These are phyloP conservation scores for Bromus sterilis DNA, from an alignment of 176 grass and related monocot species.

Conservation along the genomic window DNA sequence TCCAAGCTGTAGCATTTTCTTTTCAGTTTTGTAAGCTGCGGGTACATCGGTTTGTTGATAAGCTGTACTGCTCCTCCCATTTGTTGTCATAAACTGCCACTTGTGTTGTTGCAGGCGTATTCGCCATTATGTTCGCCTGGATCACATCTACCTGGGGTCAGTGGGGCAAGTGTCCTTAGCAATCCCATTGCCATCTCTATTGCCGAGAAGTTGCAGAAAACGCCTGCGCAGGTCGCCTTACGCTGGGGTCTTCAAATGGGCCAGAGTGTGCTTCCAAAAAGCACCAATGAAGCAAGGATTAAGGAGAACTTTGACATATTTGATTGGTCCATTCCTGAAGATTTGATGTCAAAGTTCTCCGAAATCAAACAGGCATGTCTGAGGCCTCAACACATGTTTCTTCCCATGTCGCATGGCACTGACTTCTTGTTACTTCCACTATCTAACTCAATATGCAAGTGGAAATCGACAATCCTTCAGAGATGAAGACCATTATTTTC, in stretches of 20 bases:
- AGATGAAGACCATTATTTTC: neutral
- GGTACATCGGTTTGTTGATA: neutral
- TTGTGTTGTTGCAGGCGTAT: constrained; percentile 28
- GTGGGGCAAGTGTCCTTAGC: constrained; percentile 18
- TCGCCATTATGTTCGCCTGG: constrained; percentile 42
- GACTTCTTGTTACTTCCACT: neutral
- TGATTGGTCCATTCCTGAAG: constrained; percentile 39
- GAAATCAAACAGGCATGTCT: constrained; percentile 32
- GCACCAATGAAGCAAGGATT: constrained; percentile 35
- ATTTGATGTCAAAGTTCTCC: constrained; percentile 36
- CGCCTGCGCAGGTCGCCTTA: constrained; percentile 42
- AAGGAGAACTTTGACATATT: constrained; percentile 43
- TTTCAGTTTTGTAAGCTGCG: neutral
- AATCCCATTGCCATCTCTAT: constrained; percentile 24
- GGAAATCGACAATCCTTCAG: neutral
- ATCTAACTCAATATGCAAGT: neutral
- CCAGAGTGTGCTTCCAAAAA: constrained; percentile 49
- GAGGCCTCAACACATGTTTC: neutral
- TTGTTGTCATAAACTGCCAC: neutral
- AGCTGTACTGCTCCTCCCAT: neutral
- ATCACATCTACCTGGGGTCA: neutral
- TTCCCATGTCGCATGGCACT: neutral
- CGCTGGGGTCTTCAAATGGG: constrained; percentile 46
- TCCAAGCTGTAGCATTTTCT: neutral
- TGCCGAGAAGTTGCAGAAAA: constrained; percentile 39